Conservation (phyloP, 441 rosid species). For the Gossypium lobatum region DNA sequence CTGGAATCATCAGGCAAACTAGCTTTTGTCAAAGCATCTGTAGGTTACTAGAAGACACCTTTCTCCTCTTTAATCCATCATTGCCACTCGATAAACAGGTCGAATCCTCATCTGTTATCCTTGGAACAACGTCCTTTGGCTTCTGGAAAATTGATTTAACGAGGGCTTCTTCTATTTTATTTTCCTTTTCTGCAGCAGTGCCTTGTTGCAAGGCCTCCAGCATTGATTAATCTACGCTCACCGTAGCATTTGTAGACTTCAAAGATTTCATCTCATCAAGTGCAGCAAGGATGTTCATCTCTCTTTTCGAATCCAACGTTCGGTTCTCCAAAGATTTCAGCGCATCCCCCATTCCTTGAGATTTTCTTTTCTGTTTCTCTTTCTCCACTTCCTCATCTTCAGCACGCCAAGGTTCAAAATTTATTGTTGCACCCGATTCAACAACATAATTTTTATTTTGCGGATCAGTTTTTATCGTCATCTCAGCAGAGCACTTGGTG, state of each 20-base stretch:
- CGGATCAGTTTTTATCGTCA: slow-evolving; percentile 77
- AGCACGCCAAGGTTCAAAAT: slow-evolving; percentile 87
- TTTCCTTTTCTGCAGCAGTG: slow-evolving; percentile 55
- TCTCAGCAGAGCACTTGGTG: slow-evolving; percentile 77
- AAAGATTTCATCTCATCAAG: slow-evolving; percentile 92
- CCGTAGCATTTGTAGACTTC: slow-evolving; percentile 35
- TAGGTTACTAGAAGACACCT: background rate
- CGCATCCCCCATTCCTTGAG: slow-evolving; percentile 83
- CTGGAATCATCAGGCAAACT: too few species aligned
- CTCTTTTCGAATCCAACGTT: slow-evolving; percentile 77
- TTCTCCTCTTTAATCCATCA: slow-evolving; percentile 19
- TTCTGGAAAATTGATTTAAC: slow-evolving; percentile 68
- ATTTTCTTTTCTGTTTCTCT: slow-evolving; percentile 49
- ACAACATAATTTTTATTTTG: slow-evolving; percentile 76
- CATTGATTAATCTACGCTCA: slow-evolving; percentile 68
- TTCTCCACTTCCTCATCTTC: slow-evolving; percentile 68
- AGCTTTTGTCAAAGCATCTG: too few species aligned
- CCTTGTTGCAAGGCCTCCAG: slow-evolving; percentile 75
- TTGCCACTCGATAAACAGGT: background rate
- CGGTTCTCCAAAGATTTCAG: slow-evolving; percentile 88
- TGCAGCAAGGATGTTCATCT: slow-evolving; percentile 87
- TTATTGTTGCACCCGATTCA: slow-evolving; percentile 71
- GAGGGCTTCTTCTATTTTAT: slow-evolving; percentile 71
- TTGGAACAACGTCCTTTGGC: slow-evolving; percentile 46
- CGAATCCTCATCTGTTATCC: slow-evolving; percentile 62